Base-by-base conservation (phyloP, 805 yeast species). In the Yarrowia alimentaria region DNA sequence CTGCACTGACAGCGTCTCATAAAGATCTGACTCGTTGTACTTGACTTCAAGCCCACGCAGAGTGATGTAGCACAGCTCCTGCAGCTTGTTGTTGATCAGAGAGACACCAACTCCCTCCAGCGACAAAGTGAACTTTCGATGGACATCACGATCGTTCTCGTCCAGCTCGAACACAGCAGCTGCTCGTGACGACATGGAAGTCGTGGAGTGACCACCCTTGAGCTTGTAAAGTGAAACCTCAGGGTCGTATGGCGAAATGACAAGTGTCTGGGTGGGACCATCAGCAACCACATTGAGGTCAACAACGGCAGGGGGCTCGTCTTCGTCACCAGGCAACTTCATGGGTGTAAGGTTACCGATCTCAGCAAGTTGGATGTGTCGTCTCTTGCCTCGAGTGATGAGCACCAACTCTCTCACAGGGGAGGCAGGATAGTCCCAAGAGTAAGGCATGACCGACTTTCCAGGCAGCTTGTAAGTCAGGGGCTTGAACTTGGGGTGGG, bases 401-500 rank as follows among this genome's bases (percentile, higher is more conserved):
- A 93, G 65, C 3, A 88, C 74, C 24, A 93, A 67, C 61, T 90
- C 96, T 64, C 89, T 90, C 37, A 83, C 76, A 8, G 78, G 69
- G 0, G 96, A 97, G 48, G 94, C 88, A 1, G 99, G 99, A 67
- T 78, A 93, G 64, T 93, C 99, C 90, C 96, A 93, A 0, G 99
- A 87, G 64, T 93, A 93, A 0, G 98, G 96, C 98, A 93, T 93
- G 2, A 88, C 95, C 67, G 96, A 85, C 60, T 79, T 80, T 1
- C 95, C 80, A 0, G 98, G 97, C 10, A 94, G 74, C 37, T 79
- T 76, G 64, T 91, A 93, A 60, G 75, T 80, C 9, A 88, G 74
- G 0, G 97, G 96, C 55, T 79, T 81, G 67, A 83, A 90, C 10
- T 76, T 74, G 3, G 73, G 70, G 40, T 76, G 80, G 1, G 69